These are phyloP conservation scores for Acephala macrosclerotiorum DNA, from an alignment of 2,329 filamentous ascomycete species.

Conservation along the genomic window DNA sequence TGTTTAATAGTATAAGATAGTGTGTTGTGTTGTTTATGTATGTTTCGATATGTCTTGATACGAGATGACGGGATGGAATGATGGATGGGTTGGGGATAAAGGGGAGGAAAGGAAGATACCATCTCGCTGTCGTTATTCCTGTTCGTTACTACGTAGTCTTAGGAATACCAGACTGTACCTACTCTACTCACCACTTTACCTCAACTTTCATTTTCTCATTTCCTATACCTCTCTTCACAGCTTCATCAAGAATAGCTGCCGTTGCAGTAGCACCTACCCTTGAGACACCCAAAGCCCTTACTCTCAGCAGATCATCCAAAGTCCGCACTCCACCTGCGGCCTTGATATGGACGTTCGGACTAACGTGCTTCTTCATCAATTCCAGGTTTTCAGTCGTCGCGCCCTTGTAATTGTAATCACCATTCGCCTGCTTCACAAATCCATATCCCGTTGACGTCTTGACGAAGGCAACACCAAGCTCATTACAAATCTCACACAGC, in stretches of 20 bases:
- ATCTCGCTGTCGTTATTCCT: not conserved
- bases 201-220: conserved; percentile 30
- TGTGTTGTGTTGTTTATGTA: not conserved
- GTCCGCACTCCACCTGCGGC: conserved; percentile 64
- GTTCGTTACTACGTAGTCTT: not conserved
- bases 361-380: conserved; percentile 58
- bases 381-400: conserved; percentile 59
- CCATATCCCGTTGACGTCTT: conserved; percentile 69
- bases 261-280: conserved; percentile 65
- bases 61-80: not conserved
- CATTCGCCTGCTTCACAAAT: conserved; percentile 61
- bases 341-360: conserved; percentile 59
- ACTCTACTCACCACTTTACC: conserved; percentile 3
- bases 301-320: conserved; percentile 61
- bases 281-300: conserved; percentile 60
- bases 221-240: conserved; percentile 55
- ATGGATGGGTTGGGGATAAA: not conserved
- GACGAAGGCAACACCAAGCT: conserved; percentile 60
- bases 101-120: conserved; percentile 5
- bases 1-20: conserved; percentile 1
- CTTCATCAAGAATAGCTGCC: conserved; percentile 61
- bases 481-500: conserved; percentile 62
- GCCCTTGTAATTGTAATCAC: conserved; percentile 60
- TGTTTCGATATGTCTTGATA: not conserved
- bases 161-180: not conserved